Evolutionary conservation across 2,329 filamentous ascomycete genomes (phyloP), one percentile per base, ranked within the genome.

Genomic region (Xylariaceae sp.): DNA sequence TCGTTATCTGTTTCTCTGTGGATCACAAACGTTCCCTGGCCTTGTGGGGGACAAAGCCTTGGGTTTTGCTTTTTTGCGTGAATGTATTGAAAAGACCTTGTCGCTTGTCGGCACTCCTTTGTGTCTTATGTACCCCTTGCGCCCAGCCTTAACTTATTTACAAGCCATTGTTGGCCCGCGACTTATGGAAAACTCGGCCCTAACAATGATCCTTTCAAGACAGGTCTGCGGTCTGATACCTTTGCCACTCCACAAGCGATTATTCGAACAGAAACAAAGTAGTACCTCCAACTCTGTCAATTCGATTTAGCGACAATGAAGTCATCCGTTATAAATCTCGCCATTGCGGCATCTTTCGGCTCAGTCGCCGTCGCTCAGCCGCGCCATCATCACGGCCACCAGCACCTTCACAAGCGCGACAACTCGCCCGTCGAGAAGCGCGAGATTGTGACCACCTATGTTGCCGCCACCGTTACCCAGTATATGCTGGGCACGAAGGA

Each of bases 401-500:
- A 77, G 49, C 62, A 70, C 53, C 78, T 80, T 59, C 71, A 68
- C 47, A 77, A 74, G 64, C 69, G 74, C 43, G 64, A 51, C 23
- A 58, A 66, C 24, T 64, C 68, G 44, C 63, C 64, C 21, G 62
- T 71, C 35, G 67, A 74, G 57, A 70, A 68, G 63, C 70, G 69
- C 41, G 60, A 66, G 24, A 65, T 69, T 34, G 67, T 74, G 40
- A 67, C 65, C 41, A 73, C 77, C 38, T 71, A 74, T 38, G 72
- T 81, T 35, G 67, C 73, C 29, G 73, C 81, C 21, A 81, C 78
- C 36, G 74, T 81, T 51, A 77, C 81, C 40, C 74, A 83, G 40
- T 96, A 89, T 65, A 73, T 83, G 59, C 68, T 89, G 38, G 76
- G 83, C 44, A 83, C 81, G 44, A 53, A 79, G 55, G 47, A 67